phyloP scores from a whole-genome alignment of 1,139 yeast species.

The Diutina catenulata region DNA sequence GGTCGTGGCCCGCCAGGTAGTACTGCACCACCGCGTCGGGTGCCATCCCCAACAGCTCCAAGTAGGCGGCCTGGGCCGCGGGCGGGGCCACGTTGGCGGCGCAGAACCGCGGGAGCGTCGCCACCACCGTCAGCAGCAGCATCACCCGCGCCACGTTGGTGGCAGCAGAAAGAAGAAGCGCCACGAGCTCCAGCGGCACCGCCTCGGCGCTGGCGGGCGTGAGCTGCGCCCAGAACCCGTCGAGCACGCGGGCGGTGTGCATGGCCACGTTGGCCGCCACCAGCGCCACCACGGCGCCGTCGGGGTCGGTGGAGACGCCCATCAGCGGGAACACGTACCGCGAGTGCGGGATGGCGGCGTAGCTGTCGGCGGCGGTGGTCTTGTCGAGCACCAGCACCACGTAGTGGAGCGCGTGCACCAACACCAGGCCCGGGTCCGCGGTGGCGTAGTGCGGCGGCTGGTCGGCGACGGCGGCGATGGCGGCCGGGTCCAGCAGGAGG shows the following conservation, averaged over 20 bases:
- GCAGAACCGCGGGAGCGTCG: neutral
- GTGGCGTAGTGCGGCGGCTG: neutral
- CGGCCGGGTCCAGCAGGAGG: neutral
- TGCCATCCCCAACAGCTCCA: constrained; percentile 1
- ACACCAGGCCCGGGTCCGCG: neutral
- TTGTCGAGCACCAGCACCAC: neutral
- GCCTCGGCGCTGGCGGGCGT: neutral
- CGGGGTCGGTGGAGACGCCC: neutral
- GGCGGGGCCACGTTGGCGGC: neutral
- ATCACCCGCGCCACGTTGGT: too few relatives aligned
- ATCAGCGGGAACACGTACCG: neutral
- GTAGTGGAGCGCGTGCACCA: neutral
- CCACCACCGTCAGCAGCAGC: neutral
- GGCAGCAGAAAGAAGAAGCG: too few relatives aligned
- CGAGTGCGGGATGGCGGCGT: neutral
- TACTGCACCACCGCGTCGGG: neutral
- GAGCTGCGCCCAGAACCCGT: neutral
- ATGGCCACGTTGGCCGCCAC: neutral
- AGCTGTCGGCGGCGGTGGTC: neutral
- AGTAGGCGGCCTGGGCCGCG: neutral
- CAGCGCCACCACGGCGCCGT: neutral
- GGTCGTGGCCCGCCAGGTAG: neutral
- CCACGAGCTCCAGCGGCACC: neutral
- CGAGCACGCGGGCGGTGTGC: neutral
- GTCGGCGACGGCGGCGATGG: neutral